phyloP scores from a whole-genome alignment of 2,329 filamentous ascomycete species.

The Hymenoscyphus fructigenus region DNA sequence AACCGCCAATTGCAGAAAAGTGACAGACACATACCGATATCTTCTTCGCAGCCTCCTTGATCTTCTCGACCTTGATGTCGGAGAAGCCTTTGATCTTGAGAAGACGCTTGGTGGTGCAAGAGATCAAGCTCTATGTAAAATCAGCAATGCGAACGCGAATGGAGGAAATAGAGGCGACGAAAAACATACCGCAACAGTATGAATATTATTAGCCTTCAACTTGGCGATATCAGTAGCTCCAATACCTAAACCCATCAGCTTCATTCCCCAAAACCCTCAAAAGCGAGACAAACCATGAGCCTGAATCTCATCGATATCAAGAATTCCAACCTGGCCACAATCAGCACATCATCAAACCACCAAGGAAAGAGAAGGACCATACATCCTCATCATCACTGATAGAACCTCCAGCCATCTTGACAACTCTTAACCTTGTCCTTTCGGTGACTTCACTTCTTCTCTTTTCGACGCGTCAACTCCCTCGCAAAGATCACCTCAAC shows the following conservation, averaged over 20 bases:
- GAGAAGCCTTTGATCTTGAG: conserved; percentile 70
- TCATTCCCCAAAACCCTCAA: background rate
- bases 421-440: background rate
- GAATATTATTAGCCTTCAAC: conserved; percentile 60
- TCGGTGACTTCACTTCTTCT: background rate
- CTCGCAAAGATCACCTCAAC: conserved; percentile 2
- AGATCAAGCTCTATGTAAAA: conserved; percentile 53
- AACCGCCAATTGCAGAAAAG: background rate
- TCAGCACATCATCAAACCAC: conserved; percentile 1
- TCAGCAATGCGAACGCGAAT: conserved; percentile 5
- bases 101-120: conserved; percentile 58
- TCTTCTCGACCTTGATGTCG: conserved; percentile 68
- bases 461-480: background rate
- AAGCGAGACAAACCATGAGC: conserved; percentile 48
- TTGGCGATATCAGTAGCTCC: conserved; percentile 65
- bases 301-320: conserved; percentile 66
- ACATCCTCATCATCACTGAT: conserved; percentile 23
- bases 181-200: conserved; percentile 58
- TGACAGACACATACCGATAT: conserved; percentile 31
- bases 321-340: conserved; percentile 42
- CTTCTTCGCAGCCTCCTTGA: conserved; percentile 62
- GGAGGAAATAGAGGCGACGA: background rate
- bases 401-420: conserved; percentile 21
- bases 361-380: background rate
- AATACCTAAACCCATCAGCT: conserved; percentile 47